phyloP scores from a whole-genome alignment of 352 stramenopile species.

The Pythium guiyangense region DNA sequence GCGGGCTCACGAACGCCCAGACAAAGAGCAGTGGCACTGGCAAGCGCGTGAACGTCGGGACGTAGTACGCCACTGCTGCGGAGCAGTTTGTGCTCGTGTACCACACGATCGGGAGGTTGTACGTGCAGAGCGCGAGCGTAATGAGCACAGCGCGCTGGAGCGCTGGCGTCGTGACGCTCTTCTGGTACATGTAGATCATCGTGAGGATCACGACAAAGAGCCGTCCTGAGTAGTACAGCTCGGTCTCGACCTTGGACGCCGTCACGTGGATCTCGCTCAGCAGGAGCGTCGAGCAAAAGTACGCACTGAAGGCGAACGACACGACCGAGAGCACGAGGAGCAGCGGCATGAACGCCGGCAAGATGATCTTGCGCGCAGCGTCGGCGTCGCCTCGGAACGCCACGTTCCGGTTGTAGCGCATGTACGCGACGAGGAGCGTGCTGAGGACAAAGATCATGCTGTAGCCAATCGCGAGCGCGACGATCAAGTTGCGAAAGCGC shows the following conservation, averaged over 20 bases:
- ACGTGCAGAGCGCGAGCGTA: slow-evolving; percentile 7
- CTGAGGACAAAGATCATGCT: slow-evolving; percentile 38
- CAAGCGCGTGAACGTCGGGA: slow-evolving; percentile 19
- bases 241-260: slow-evolving; percentile 19
- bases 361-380: slow-evolving; percentile 56
- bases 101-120: slow-evolving; percentile 12
- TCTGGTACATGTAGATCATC: slow-evolving; percentile 56
- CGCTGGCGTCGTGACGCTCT: slow-evolving; percentile 40
- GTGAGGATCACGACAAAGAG: slow-evolving; percentile 64
- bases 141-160: slow-evolving; percentile 17
- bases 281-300: slow-evolving; percentile 20
- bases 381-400: slow-evolving; percentile 41
- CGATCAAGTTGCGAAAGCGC: slow-evolving; percentile 25
- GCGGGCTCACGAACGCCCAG: slow-evolving; percentile 19
- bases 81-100: slow-evolving; percentile 1
- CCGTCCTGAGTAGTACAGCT: slow-evolving; percentile 45
- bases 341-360: slow-evolving; percentile 69
- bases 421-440: slow-evolving; percentile 39
- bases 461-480: slow-evolving; percentile 36
- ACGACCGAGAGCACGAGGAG: slow-evolving; percentile 44
- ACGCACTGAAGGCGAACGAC: slow-evolving; percentile 24
- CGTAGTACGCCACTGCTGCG: slow-evolving; percentile 27
- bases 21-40: slow-evolving; percentile 21
- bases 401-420: slow-evolving; percentile 43
- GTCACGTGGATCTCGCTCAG: slow-evolving; percentile 7